Evolutionary conservation across 345 rosid species (phyloP), one percentile per base, ranked within the genome.

Genomic region (Lepidium sativum): DNA sequence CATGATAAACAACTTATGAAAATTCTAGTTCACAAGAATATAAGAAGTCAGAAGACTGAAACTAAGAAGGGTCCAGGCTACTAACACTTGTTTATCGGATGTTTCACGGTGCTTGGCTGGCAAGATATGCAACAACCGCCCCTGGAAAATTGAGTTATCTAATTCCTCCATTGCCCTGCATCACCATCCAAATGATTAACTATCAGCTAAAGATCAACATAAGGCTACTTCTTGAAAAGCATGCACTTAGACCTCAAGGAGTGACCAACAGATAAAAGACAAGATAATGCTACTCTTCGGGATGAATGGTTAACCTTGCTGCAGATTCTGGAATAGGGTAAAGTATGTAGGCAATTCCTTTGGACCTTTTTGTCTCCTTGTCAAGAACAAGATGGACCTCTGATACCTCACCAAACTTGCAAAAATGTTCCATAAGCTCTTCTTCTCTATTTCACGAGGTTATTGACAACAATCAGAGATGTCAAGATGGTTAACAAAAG

Each of bases 61-160:
- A 38, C 51, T 38, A 47, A 47, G 47, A 43, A 59, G 42, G 49
- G 48, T 18, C 12, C 15, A 13, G 27, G 57, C 8, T 39, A 75
- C 84, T 77, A 62, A 89, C 98, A 68, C 81, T 76, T 71, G 80
- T 60, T 84, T 84, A 44, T 80, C 79, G 47, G 84, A 63, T 10
- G 74, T 35, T 23, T 49, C 47, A 45, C 82, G 87, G 69, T 68
- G 79, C 75, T 79, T 81, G 37, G 97, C 85, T 45, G 87, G 91
- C 86, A 89, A 61, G 52, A 92, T 78, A 81, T 92, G 98, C 80
- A 92, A 65, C 77, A 92, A 76, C 70, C 98, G 84, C 2, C 97
- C 98, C 75, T 89, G 98, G 69, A 92, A 92, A 74, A 65, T 82
- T 72, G 94, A 76, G 49, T 79, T 82, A 81, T 92, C 98, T 60